Evolutionary conservation across 2,329 filamentous ascomycete species (phyloP).

Genomic region (Diaporthe destruens): DNA sequence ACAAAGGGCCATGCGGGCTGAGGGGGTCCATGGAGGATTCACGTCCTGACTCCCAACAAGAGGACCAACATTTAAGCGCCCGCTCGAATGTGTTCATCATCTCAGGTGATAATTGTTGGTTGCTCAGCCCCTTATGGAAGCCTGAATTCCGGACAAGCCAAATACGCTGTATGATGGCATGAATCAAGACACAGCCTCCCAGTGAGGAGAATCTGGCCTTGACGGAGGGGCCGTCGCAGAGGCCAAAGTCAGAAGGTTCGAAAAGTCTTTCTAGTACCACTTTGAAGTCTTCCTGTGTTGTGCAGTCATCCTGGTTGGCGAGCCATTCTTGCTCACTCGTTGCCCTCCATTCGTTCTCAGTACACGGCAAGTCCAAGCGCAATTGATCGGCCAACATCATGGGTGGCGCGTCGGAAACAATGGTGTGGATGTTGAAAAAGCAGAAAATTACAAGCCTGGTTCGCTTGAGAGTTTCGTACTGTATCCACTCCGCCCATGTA

Average conservation of each 20-base stretch:
- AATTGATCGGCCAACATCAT: constrained; percentile 2
- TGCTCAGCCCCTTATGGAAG: background rate
- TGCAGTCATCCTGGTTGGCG: background rate
- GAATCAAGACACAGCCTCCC: constrained; percentile 13
- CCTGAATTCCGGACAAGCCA: constrained; percentile 2
- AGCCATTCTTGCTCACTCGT: background rate
- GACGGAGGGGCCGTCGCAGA: background rate
- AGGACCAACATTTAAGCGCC: constrained; percentile 4
- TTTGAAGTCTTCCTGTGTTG: background rate
- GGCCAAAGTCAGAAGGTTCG: background rate
- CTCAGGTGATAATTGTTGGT: constrained; percentile 9
- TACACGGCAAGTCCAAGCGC: background rate
- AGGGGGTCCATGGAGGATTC: constrained; percentile 13
- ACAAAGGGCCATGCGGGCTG: constrained; percentile 6
- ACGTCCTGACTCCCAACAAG: background rate
- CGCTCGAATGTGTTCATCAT: constrained; percentile 15
- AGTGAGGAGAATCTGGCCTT: constrained; percentile 8
- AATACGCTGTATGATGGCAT: constrained; percentile 9
- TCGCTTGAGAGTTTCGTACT: background rate
- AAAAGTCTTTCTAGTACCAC: background rate
- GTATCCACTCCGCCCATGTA: constrained; percentile 6
- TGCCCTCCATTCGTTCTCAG: constrained; percentile 8
- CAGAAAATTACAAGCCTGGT: constrained; percentile 4
- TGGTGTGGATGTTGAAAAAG: background rate
- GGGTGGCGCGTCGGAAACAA: constrained; percentile 1